Evolutionary conservation across 805 yeast species (phyloP).

Genomic region (Hanseniaspora mollemarum): DNA sequence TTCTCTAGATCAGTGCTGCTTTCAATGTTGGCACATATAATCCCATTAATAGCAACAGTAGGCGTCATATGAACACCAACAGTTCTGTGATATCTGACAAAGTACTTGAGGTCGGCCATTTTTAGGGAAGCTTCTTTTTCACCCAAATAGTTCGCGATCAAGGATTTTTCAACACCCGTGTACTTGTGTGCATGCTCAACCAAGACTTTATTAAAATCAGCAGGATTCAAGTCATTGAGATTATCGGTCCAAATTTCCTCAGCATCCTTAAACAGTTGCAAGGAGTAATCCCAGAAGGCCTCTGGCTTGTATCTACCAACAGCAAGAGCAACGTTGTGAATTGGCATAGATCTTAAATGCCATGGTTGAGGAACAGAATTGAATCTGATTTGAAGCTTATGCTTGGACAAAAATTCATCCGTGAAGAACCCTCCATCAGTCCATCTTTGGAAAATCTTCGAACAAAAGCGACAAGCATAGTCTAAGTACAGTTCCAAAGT

Average conservation of each 20-base stretch:
- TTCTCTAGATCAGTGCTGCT: constrained; percentile 47
- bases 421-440: constrained; percentile 43
- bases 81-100: constrained; percentile 60
- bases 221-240: constrained; percentile 42
- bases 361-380: constrained; percentile 79
- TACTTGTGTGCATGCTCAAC: constrained; percentile 41
- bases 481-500: constrained; percentile 57
- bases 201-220: constrained; percentile 43
- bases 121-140: constrained; percentile 23
- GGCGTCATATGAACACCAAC: constrained; percentile 81
- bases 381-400: constrained; percentile 48
- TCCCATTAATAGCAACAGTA: constrained; percentile 61
- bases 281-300: constrained; percentile 47
- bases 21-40: constrained; percentile 44
- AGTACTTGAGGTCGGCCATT: constrained; percentile 56
- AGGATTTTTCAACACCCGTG: constrained; percentile 26
- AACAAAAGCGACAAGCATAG: constrained; percentile 68
- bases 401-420: constrained; percentile 37
- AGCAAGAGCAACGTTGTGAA: constrained; percentile 63
- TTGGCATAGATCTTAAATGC: constrained; percentile 64
- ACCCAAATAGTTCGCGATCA: constrained; percentile 27
- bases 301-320: constrained; percentile 48
- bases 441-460: constrained; percentile 49
- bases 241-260: constrained; percentile 47
- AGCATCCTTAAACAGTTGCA: constrained; percentile 45